phyloP scores from a whole-genome alignment of 2,329 filamentous ascomycete genomes.

The Alternaria novae-zelandiae region DNA sequence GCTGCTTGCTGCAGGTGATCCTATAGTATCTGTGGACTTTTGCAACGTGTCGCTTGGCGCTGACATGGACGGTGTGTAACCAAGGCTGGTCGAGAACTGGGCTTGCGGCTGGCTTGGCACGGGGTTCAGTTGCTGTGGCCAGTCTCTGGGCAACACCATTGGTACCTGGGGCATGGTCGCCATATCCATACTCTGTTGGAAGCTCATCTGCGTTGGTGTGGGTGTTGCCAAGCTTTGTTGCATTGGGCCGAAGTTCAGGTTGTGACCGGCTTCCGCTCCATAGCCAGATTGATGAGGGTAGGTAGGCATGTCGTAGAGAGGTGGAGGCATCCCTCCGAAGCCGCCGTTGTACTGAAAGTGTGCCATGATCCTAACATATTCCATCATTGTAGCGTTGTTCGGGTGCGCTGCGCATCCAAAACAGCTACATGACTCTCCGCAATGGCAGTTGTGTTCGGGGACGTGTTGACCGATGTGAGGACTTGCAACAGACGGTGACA shows the following conservation, averaged over 20 bases:
- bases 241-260: conserved; percentile 20
- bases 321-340: conserved; percentile 38
- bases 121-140: conserved; percentile 30
- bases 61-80: conserved; percentile 13
- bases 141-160: conserved; percentile 23
- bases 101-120: conserved; percentile 14
- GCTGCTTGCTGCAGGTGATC: conserved; percentile 32
- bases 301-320: conserved; percentile 44
- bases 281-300: conserved; percentile 44
- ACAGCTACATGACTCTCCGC: conserved; percentile 71
- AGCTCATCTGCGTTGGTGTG: conserved; percentile 25
- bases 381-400: conserved; percentile 68
- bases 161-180: conserved; percentile 26
- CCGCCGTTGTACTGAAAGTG: conserved; percentile 45
- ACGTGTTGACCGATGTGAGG: conserved; percentile 44
- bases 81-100: conserved; percentile 22
- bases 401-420: conserved; percentile 72
- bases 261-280: conserved; percentile 31
- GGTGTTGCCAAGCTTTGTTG: conserved; percentile 26
- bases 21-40: conserved; percentile 21
- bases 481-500: conserved; percentile 33
- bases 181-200: conserved; percentile 26
- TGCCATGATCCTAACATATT: conserved; percentile 55
- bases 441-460: conserved; percentile 62
- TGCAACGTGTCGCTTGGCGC: conserved; percentile 9